Percentiles rank a stretch among this genome's conserved stretches.
Conservation (phyloP, 305 asterid species). For the Fraxinus angustifolia region DNA sequence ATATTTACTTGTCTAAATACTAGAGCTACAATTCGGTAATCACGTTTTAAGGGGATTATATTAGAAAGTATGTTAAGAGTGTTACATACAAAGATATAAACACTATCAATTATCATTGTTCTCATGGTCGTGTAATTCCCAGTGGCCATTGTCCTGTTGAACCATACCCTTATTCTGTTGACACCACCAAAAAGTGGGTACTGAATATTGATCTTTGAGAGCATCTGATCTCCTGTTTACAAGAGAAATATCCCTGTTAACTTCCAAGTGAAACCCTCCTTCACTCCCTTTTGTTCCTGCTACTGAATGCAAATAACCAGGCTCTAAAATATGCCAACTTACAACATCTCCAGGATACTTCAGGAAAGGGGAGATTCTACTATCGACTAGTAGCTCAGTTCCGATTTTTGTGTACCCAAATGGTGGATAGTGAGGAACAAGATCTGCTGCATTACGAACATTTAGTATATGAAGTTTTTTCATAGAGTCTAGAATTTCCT, state of each 20-base stretch:
- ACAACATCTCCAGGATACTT: conserved; percentile 24
- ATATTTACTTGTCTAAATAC: neutral
- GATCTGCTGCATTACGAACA: conserved; percentile 31
- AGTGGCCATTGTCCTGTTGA: conserved; percentile 45
- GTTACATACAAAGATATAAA: neutral
- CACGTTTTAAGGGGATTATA: neutral
- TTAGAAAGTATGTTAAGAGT: neutral
- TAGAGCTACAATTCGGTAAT: neutral
- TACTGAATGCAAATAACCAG: conserved; percentile 48
- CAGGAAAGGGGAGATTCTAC: conserved; percentile 25
- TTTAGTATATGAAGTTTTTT: conserved; percentile 32
- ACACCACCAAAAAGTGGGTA: conserved; percentile 53
- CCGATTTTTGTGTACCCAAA: conserved; percentile 33
- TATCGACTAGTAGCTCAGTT: conserved; percentile 27
- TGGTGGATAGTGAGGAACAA: conserved; percentile 34
- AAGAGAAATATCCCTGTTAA: conserved; percentile 37
- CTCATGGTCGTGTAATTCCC: conserved; percentile 36
- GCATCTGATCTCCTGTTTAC: conserved; percentile 36
- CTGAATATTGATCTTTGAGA: conserved; percentile 32
- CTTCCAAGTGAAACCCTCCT: conserved; percentile 31
- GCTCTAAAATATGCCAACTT: conserved; percentile 44
- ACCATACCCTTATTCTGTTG: conserved; percentile 60
- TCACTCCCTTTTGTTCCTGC: conserved; percentile 31
- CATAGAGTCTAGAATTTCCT: conserved; percentile 3
- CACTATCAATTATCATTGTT: neutral